These are phyloP conservation scores for Linum trigynum DNA, from an alignment of 345 rosid genomes.

Conservation along the genomic window DNA sequence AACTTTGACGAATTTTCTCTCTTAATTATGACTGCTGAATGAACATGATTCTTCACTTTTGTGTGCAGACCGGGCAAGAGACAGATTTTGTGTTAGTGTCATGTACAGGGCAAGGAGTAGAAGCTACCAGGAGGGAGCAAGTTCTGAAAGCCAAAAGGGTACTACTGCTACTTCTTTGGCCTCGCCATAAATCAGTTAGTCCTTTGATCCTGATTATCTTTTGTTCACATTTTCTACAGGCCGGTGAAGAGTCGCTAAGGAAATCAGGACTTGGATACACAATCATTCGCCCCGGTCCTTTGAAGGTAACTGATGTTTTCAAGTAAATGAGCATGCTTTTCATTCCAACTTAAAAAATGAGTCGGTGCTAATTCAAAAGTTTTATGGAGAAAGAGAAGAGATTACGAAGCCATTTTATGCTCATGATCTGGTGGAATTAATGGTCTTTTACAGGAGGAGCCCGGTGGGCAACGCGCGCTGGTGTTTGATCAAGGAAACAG, in stretches of 20 bases:
- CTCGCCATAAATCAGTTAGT: neutral
- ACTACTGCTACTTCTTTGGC: conserved; percentile 12
- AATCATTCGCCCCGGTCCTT: conserved; percentile 86
- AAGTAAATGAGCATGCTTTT: neutral
- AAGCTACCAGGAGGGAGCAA: conserved; percentile 79
- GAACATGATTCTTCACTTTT: conserved; percentile 1
- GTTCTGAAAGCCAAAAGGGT: conserved; percentile 93
- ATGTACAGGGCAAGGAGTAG: conserved; percentile 84
- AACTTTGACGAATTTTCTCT: too few species aligned
- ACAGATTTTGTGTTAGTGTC: conserved; percentile 88
- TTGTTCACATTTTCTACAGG: conserved; percentile 31
- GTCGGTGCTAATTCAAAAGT: neutral
- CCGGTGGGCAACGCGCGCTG: conserved; percentile 94
- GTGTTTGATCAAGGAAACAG: conserved; percentile 93
- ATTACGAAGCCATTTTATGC: neutral
- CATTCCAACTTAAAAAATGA: neutral
- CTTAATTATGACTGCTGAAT: neutral
- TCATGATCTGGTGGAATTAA: conserved; percentile 3
- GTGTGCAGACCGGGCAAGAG: conserved; percentile 85
- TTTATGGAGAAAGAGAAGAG: neutral
- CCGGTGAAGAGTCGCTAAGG: conserved; percentile 88
- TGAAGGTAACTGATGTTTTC: conserved; percentile 39
- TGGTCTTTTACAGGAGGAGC: conserved; percentile 66
- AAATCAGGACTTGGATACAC: conserved; percentile 97
- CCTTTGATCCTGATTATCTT: neutral